A percentile compares a stretch with the other conserved stretches of the same genome.
Evolutionary conservation across 768 basidiomycete species (phyloP).

Genomic region (Albatrellus ellisii): DNA sequence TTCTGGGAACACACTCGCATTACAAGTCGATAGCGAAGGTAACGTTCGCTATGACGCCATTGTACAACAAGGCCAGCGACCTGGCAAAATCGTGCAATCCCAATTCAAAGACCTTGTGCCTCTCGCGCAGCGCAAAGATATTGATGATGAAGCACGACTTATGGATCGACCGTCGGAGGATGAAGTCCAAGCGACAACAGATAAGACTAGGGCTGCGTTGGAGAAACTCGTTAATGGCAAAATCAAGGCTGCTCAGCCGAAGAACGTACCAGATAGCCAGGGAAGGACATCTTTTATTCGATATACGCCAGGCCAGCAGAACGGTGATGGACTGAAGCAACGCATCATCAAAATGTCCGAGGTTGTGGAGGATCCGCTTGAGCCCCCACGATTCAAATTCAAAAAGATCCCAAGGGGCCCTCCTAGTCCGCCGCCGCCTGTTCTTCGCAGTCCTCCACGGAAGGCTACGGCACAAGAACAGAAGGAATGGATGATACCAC

Average conservation of each 20-base stretch:
- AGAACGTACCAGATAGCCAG: constrained; percentile 78
- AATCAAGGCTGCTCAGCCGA: constrained; percentile 97
- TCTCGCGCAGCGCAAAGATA: constrained; percentile 76
- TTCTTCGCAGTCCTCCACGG: constrained; percentile 87
- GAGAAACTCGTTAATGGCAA: constrained; percentile 91
- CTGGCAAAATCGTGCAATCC: constrained; percentile 79
- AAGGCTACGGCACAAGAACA: constrained; percentile 96
- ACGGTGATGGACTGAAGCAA: constrained; percentile 63
- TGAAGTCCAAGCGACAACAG: constrained; percentile 81
- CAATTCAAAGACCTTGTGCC: constrained; percentile 98
- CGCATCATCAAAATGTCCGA: constrained; percentile 99
- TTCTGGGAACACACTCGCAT: constrained; percentile 87
- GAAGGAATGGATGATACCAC: constrained; percentile 99
- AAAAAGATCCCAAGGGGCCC: constrained; percentile 98
- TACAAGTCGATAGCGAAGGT: constrained; percentile 94
- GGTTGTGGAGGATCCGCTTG: constrained; percentile 93
- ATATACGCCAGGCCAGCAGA: constrained; percentile 91
- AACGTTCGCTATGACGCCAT: constrained; percentile 97
- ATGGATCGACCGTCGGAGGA: constrained; percentile 96
- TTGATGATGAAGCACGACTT: constrained; percentile 52
- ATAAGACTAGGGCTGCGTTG: constrained; percentile 80
- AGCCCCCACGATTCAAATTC: constrained; percentile 95
- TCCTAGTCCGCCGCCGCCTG: constrained; percentile 92
- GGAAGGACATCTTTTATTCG: constrained; percentile 86
- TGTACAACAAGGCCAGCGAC: constrained; percentile 86